Evolutionary conservation across 2,329 filamentous ascomycete species (phyloP).

Genomic region (Proliferodiscus dingleyae): DNA sequence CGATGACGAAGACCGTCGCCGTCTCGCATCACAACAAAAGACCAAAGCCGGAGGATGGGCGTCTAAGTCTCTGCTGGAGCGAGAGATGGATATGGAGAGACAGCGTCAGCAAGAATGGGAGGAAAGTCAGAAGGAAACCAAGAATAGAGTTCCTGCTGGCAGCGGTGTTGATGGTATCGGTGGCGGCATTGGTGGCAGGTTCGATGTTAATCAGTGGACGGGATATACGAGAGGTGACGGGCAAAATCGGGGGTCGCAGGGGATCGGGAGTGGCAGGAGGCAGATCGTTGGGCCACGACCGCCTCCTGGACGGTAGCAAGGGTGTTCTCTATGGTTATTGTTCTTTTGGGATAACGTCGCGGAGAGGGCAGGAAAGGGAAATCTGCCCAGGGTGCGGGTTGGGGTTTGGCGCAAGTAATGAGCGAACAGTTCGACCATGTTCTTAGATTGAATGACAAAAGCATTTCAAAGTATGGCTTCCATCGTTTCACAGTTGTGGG

Average conservation of each 20-base stretch:
- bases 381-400: too few species aligned
- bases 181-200: constrained; percentile 62
- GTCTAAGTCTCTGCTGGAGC: constrained; percentile 50
- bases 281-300: constrained; percentile 77
- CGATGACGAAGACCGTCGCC: constrained; percentile 44
- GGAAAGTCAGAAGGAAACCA: constrained; percentile 59
- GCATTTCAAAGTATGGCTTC: too few species aligned
- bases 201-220: constrained; percentile 55
- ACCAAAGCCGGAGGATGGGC: constrained; percentile 51
- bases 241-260: constrained; percentile 62
- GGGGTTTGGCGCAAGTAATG: too few species aligned
- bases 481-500: too few species aligned
- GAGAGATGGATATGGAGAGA: constrained; percentile 57
- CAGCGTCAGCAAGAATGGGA: constrained; percentile 64
- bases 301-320: constrained; percentile 33
- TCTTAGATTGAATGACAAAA: too few species aligned
- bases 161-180: constrained; percentile 56
- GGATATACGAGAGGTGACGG: constrained; percentile 72
- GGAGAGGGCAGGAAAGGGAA: too few species aligned
- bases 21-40: constrained; percentile 42
- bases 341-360: too few species aligned
- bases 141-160: constrained; percentile 42
- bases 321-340: too few species aligned
- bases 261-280: constrained; percentile 65
- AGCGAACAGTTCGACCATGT: too few species aligned